phyloP scores from a whole-genome alignment of 2,329 filamentous ascomycete genomes.

The Paraconiothyrium sp. region DNA sequence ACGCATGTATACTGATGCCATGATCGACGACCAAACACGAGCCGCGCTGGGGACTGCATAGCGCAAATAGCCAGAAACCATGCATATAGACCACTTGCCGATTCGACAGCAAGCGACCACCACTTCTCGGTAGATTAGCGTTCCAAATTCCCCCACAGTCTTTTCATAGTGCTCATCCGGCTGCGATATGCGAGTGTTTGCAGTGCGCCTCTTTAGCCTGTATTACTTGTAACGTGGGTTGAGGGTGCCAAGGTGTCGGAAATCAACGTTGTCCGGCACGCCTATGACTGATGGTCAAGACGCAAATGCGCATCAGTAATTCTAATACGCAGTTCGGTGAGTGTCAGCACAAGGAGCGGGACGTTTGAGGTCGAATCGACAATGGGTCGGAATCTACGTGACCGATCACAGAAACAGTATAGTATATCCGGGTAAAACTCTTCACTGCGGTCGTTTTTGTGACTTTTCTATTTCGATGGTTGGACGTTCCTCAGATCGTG shows the following conservation, averaged over 20 bases:
- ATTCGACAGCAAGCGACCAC: constrained; percentile 17
- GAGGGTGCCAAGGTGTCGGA: neutral
- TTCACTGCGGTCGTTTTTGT: neutral
- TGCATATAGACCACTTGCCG: constrained; percentile 9
- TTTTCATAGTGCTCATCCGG: constrained; percentile 19
- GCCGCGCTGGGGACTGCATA: constrained; percentile 2
- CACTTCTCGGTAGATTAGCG: constrained; percentile 10
- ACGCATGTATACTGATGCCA: constrained; percentile 11
- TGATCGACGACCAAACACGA: constrained; percentile 17
- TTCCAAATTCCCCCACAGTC: constrained; percentile 14
- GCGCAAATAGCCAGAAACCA: constrained; percentile 21
- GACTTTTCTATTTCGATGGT: neutral
- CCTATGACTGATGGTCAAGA: neutral
- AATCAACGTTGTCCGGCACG: neutral
- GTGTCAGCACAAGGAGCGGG: too few species aligned
- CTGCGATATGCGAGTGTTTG: constrained; percentile 11
- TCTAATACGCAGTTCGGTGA: too few species aligned
- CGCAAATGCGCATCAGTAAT: neutral
- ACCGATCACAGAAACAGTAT: neutral
- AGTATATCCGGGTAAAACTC: neutral
- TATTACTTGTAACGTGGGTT: constrained; percentile 8
- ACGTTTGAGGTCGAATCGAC: neutral
- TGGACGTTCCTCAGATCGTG: constrained; percentile 3
- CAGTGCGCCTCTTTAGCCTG: constrained; percentile 11
- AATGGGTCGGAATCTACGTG: neutral